These are phyloP conservation scores for Pichia sp. DNA, from an alignment of 1,139 yeast species.

Conservation along the genomic window DNA sequence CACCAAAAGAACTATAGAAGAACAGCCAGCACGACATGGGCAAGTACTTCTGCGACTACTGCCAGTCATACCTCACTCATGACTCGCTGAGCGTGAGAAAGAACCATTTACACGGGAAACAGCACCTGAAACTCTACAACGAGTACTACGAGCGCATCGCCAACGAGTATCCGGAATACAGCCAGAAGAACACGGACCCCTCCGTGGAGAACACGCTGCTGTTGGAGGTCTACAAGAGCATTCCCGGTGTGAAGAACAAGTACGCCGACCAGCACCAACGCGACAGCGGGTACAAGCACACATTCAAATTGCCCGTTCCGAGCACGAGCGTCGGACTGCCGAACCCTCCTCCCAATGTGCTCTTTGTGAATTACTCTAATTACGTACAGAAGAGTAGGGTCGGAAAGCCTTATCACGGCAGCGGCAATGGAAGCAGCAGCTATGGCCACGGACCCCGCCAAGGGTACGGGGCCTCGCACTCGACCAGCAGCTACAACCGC, in stretches of 20 bases:
- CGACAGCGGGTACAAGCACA: slow-evolving; percentile 19
- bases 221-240: slow-evolving; percentile 39
- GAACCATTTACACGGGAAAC: slow-evolving; percentile 75
- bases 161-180: slow-evolving; percentile 7
- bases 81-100: slow-evolving; percentile 85
- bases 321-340: slow-evolving; percentile 39
- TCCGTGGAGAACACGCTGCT: slow-evolving; percentile 20
- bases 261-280: neutral
- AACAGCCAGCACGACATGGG: slow-evolving; percentile 36
- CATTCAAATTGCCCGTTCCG: slow-evolving; percentile 30
- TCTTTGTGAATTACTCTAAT: neutral
- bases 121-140: slow-evolving; percentile 71
- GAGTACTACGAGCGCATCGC: slow-evolving; percentile 41
- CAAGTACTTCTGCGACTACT: slow-evolving; percentile 79
- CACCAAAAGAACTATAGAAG: neutral
- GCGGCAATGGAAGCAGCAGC: neutral
- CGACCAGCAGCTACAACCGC: neutral
- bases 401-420: slow-evolving; percentile 1
- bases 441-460: slow-evolving; percentile 2
- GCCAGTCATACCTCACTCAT: slow-evolving; percentile 80
- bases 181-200: neutral
- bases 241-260: slow-evolving; percentile 39
- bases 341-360: slow-evolving; percentile 40
- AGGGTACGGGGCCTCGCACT: neutral
- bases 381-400: neutral